Base-by-base conservation (phyloP, 2,329 filamentous ascomycete genomes). In the Alternaria ventricosa region DNA sequence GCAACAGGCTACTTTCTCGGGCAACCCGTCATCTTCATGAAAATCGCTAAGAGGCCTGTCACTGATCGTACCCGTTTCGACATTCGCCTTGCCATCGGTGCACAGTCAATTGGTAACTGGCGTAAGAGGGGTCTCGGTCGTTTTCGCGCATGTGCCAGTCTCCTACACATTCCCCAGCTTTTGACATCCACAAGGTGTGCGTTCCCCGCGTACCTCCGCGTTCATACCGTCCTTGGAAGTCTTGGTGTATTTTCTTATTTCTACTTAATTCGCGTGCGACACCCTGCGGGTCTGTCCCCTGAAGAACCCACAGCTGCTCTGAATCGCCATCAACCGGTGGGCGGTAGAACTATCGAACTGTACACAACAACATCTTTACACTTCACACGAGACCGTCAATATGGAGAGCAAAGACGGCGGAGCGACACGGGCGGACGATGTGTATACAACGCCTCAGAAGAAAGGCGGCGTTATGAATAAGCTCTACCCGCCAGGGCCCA, bases 401-500 rank as follows among this genome's bases (percentile, higher is more conserved):
- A 79, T 78, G 76, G 70, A 73, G 23, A 46, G 70, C 46, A 78
- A 79, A 46, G 46, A 54, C 22, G 50, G 56, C 44, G 55, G 57
- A 47, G 22, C 63, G 12, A 56, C 47, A 18, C 55, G 25, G 15
- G 57, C 68, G 45, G 66, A 73, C 46, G 67, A 75, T 62, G 68
- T 71, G 12, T 66, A 67, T 44, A 65, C 51, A 5, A 30, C 66
- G 23, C 61, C 69, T 10, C 71, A 65, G 15, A 75, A 69, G 63
- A 73, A 68, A 62, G 65, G 75, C 36, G 76, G 77, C 27, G 45
- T 79, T 9, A 57, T 78, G 23, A 77, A 77, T 59, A 78, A 71
- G 43, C 60, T 79, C 11, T 79, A 78, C 55, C 76, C 76, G 41
- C 76, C 76, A 18, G 76, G 77, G 1, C 69, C 71, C 10, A 72